Evolutionary conservation across 805 yeast species (phyloP), one percentile per base, ranked within the genome.

Genomic region (Candida alai): DNA sequence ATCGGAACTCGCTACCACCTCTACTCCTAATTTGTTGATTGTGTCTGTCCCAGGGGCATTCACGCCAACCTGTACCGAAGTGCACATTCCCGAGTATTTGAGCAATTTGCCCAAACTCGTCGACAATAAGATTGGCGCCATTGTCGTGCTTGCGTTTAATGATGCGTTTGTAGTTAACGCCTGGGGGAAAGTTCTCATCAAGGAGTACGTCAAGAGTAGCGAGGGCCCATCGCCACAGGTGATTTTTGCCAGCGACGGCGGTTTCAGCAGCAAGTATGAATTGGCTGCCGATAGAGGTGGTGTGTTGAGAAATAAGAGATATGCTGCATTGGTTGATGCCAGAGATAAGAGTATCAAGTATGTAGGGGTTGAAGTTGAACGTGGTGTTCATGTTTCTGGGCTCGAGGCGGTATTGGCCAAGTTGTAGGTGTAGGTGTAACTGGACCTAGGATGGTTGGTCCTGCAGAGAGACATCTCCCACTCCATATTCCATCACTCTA

Each of bases 31-130:
- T 28, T 48, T 61, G 5, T 46, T 63, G 30, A 43, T 65, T 30
- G 65, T 66, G 14, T 47, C 68, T 8, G 68, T 65, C 19, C 73
- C 73, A 6, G 70, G 68, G 18, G 67, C 69, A 2, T 65, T 64
- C 48, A 62, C 70, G 6, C 70, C 71, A n/a, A 54, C 67, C 2
- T 66, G 73, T 40, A 65, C 70, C 16, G 71, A 62, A 42, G 53
- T 58, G 44, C 73, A 66, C 48, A 54, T 66, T 30, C 73, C 73
- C 5, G 65, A 61, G 13, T 56, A 48, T 43, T 52, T 66, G 42
- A 29, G 40, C 15, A 46, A 62, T 40, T 50, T 62, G 46, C 45
- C 42, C 12, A 35, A 50, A 18, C 52, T 66, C 43, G 49, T 47
- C 38, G 42, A 42, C 29, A 45, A 49, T 19, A 49, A 59, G 40